Base-by-base conservation (phyloP, 495 filamentous ascomycete species). In the Talaromyces liani region DNA sequence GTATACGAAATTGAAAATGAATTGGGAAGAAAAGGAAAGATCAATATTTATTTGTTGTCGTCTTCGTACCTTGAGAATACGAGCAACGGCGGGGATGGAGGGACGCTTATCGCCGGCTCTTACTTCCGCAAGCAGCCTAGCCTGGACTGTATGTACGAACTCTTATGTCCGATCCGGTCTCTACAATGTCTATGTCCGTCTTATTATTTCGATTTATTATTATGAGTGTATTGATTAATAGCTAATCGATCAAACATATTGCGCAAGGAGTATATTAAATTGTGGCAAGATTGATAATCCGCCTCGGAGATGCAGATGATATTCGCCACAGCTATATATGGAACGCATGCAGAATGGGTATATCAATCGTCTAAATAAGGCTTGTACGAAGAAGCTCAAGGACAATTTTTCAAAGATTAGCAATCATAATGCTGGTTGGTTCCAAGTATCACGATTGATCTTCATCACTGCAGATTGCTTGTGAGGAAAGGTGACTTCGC, bases 381-480 rank as follows among this genome's bases (percentile, higher is more conserved):
- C 45, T 9, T 18, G 45, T 47, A 20, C 18, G n/a, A 49, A 22
- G 41, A 49, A 49, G n/a, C 7, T 49, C 45, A 49, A 9, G 45
- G 9, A 49, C 10, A 8, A 2, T 49, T 20, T 20, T 9, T 18
- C 0, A 49, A 49, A 9, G 16, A 47, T 20, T 36, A 7, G 33
- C 9, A 3, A 51, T 84, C 71, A 95, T 55, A 91, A 68, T 29
- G 77, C 83, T n/a, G 93, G 94, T 3, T 85, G 86, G 58, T 90
- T 84, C 91, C 93, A 98, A 25, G 78, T 84, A 64, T 97, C 93
- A 64, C 94, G 79, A 68, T 83, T 81, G 55, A 96, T 83, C 72
- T 88, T 89, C 79, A 96, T 89, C 66, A 96, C 80, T 66, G 92
- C 93, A 2, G 91, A 84, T 72, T 95, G 92, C 74, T 98, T 98